These are phyloP conservation scores for Coemansia sp. DNA, from an alignment of 192 early-diverging fungal species.

Conservation along the genomic window DNA sequence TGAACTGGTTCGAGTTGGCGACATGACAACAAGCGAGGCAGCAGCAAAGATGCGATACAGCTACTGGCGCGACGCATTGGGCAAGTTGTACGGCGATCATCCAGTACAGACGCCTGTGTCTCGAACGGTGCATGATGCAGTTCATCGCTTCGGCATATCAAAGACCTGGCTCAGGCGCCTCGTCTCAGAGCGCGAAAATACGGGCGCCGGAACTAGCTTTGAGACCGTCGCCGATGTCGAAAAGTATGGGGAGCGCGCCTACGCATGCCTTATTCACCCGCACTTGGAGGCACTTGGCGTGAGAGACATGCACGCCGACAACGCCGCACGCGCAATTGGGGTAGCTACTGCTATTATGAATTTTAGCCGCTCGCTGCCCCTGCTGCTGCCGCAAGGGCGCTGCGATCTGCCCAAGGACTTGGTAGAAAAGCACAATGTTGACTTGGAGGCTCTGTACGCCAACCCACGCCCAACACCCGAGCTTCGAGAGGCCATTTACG, in stretches of 20 bases:
- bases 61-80: conserved; percentile 87
- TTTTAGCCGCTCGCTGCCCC: conserved; percentile 69
- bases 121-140: conserved; percentile 62
- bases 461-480: conserved; percentile 55
- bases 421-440: conserved; percentile 74
- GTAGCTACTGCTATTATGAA: conserved; percentile 83
- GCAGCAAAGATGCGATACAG: conserved; percentile 81
- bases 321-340: conserved; percentile 87
- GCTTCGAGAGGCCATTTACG: conserved; percentile 79
- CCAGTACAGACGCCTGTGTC: conserved; percentile 80
- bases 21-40: conserved; percentile 63
- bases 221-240: conserved; percentile 76
- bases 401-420: conserved; percentile 77
- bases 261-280: conserved; percentile 83
- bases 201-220: conserved; percentile 66
- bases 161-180: conserved; percentile 80
- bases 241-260: conserved; percentile 84
- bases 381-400: conserved; percentile 64
- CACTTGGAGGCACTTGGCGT: conserved; percentile 86
- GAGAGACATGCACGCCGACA: conserved; percentile 78
- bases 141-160: conserved; percentile 60
- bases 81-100: conserved; percentile 59
- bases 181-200: conserved; percentile 60
- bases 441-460: conserved; percentile 71
- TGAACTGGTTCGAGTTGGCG: conserved; percentile 78